These are phyloP conservation scores for Colletotrichum lini DNA, from an alignment of 2,329 filamentous ascomycete species.

Conservation along the genomic window DNA sequence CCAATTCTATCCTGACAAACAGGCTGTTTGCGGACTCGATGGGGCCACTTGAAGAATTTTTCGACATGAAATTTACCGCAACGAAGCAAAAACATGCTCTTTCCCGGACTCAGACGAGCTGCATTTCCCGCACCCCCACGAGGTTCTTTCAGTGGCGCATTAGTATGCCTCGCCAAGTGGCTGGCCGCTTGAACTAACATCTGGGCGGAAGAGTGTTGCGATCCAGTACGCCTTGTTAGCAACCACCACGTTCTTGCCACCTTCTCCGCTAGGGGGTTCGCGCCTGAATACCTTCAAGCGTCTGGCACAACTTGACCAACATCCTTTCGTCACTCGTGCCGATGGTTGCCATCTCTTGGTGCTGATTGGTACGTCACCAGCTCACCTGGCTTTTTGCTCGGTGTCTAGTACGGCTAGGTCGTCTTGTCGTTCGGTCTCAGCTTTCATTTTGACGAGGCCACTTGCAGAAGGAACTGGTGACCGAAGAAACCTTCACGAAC, in stretches of 20 bases:
- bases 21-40: not conserved
- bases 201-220: not conserved
- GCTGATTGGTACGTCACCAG: not conserved
- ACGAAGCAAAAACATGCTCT: not conserved
- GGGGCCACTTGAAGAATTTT: not conserved
- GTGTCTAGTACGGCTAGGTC: slow-evolving; percentile 11
- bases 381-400: not conserved
- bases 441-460: not conserved
- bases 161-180: not conserved
- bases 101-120: not conserved
- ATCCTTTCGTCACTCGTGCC: no score
- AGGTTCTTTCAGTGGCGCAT: not conserved
- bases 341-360: not conserved
- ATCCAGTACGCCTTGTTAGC: not conserved
- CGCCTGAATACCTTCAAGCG: no score
- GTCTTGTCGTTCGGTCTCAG: not conserved
- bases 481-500: not conserved
- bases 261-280: not conserved
- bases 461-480: not conserved
- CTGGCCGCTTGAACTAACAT: not conserved
- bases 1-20: not conserved
- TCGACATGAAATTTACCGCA: not conserved
- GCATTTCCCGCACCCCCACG: no score
- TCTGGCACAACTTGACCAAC: not conserved
- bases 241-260: not conserved